Percentiles rank a stretch among this genome's conserved stretches.
Evolutionary conservation across 306 rosid genomes (phyloP).

Genomic region (Prunus mume): DNA sequence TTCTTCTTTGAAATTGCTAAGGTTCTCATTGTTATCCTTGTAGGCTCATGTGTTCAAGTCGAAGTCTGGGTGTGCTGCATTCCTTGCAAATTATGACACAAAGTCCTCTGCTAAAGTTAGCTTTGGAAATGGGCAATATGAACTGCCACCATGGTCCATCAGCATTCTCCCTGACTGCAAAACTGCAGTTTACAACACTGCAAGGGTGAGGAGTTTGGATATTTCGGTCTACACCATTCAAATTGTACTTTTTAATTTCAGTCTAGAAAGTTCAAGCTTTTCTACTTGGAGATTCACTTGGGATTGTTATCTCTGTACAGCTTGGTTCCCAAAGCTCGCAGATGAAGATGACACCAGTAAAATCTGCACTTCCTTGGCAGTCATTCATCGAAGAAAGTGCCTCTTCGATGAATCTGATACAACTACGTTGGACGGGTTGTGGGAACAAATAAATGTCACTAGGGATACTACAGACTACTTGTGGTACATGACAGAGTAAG

Average conservation of each 20-base stretch:
- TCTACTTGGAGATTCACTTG: background rate
- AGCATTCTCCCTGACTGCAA: conserved; percentile 96
- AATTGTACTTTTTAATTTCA: background rate
- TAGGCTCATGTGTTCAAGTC: conserved; percentile 75
- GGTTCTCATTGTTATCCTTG: conserved; percentile 19
- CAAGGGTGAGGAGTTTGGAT: conserved; percentile 53
- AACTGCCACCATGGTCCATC: conserved; percentile 88
- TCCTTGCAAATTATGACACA: conserved; percentile 78
- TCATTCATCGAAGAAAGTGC: conserved; percentile 79
- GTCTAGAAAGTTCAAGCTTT: background rate
- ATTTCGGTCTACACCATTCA: background rate
- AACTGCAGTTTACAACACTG: conserved; percentile 77
- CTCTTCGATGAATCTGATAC: conserved; percentile 40
- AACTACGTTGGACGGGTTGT: conserved; percentile 48
- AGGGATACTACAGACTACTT: conserved; percentile 80
- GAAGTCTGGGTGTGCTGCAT: conserved; percentile 68
- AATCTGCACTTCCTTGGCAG: conserved; percentile 54
- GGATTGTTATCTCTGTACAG: conserved; percentile 35
- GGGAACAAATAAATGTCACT: conserved; percentile 77
- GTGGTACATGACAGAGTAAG: conserved; percentile 99
- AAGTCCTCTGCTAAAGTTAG: conserved; percentile 43
- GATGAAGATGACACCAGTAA: conserved; percentile 54
- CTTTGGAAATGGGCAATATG: conserved; percentile 61
- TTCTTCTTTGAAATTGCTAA: background rate
- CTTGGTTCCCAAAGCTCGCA: conserved; percentile 47